Percentiles rank a stretch among this genome's conserved stretches.
These are phyloP conservation scores for Rosa multiflora DNA, from an alignment of 306 rosid species.

Conservation along the genomic window DNA sequence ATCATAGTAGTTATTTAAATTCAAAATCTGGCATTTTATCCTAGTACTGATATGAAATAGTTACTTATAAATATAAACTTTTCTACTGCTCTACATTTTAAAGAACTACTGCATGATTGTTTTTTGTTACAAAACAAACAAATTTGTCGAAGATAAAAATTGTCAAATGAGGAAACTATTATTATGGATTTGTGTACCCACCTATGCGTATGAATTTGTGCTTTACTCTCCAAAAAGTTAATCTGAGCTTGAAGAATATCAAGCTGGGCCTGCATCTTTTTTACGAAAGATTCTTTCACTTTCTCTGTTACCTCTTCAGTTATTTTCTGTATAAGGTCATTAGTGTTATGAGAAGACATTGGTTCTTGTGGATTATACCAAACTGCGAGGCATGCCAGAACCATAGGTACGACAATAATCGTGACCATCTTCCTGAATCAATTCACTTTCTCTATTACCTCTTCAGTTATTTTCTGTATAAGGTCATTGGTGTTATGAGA, in stretches of 20 bases:
- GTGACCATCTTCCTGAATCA: background rate
- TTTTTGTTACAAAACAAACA: too few relatives aligned
- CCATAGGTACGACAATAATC: background rate
- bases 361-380: background rate
- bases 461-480: background rate
- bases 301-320: background rate
- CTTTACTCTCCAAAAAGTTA: too few relatives aligned
- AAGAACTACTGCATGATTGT: too few relatives aligned
- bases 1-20: too few relatives aligned
- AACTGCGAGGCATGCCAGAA: background rate
- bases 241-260: background rate
- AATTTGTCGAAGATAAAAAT: too few relatives aligned
- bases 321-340: background rate
- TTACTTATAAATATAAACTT: too few relatives aligned
- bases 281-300: background rate
- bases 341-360: background rate
- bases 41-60: too few relatives aligned
- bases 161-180: too few relatives aligned
- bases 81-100: too few relatives aligned
- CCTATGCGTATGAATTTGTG: too few relatives aligned
- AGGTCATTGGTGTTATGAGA: background rate
- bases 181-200: too few relatives aligned
- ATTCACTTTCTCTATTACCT: background rate
- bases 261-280: background rate
- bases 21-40: too few relatives aligned